Conservation (phyloP, 1,284 basidiomycete species). For the Stereum hirsutum region DNA sequence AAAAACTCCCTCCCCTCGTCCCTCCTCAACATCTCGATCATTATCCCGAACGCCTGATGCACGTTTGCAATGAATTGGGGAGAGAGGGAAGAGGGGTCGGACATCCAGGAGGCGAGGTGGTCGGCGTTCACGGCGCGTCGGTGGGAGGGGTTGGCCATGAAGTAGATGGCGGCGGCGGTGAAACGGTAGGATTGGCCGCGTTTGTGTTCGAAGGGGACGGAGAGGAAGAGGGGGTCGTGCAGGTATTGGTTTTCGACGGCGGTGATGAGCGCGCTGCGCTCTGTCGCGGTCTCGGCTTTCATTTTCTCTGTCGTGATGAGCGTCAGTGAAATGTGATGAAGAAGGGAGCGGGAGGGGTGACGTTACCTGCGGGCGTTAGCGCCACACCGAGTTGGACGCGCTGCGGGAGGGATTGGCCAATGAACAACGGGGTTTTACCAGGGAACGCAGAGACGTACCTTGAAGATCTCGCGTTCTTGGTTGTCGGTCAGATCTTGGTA, state of each 20-base stretch:
- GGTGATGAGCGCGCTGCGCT: conserved; percentile 7
- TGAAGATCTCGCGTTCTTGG: conserved; percentile 70
- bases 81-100: conserved; percentile 21
- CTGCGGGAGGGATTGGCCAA: conserved; percentile 20
- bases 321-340: no score
- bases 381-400: conserved; percentile 74
- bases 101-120: conserved; percentile 47
- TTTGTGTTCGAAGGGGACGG: conserved; percentile 25
- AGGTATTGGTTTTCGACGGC: conserved; percentile 3
- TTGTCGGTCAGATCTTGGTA: conserved; percentile 50
- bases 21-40: conserved; percentile 29
- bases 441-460: conserved; percentile 26
- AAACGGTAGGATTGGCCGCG: conserved; percentile 59
- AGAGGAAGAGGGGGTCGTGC: no score
- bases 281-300: conserved; percentile 44
- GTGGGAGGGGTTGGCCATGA: conserved; percentile 33
- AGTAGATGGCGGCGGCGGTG: conserved; percentile 42
- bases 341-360: not conserved
- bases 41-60: conserved; percentile 32
- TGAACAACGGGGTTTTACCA: not conserved
- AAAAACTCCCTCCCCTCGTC: conserved; percentile 21
- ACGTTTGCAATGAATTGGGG: conserved; percentile 25
- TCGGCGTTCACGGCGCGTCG: conserved; percentile 19
- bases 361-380: conserved; percentile 53
- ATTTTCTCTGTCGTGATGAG: conserved; percentile 43